Base-by-base conservation (phyloP, 345 rosid species). In the Linum usitatissimum region DNA sequence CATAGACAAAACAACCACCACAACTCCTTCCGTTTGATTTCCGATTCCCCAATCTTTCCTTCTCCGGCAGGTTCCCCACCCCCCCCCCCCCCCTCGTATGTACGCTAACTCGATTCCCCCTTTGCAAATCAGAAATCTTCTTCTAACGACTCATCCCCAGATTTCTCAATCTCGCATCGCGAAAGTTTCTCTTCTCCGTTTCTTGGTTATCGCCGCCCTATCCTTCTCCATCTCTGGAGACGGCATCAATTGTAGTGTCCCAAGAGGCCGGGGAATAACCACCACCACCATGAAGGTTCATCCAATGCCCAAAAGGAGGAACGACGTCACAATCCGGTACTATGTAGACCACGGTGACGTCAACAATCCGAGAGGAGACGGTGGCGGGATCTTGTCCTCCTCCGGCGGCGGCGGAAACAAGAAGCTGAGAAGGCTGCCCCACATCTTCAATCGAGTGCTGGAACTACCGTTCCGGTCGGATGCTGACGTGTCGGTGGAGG, bases 401-500 rank as follows among this genome's bases (percentile, higher is more conserved):
- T 67, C 79, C 5, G 54, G 30, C 20, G 82, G 79, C 30, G 77
- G 82, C 57, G 77, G 82, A 55, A 81, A 83, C 49, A 93, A 93
- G 85, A 93, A 80, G 70, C 97, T 93, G 55, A 80, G 90, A 63
- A 73, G 95, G 67, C 78, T 93, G n/a, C 99, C 97, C 55, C 99
- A 93, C 70, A 84, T 93, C 69, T 90, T 90, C 77, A 78, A 77
- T 80, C 88, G 97, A 63, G 88, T 87, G 40, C 76, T 93, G 18
- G 96, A 93, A 81, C 90, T 90, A 0, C 99, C 99, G 13, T 86
- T 93, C 69, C 74, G 92, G 73, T 83, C 97, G 9, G 90, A 90
- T 48, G 96, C 96, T 10, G 91, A 90, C 15, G 97, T 93, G 10
- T 66, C 70, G 56, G 80, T 93, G 58, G 95, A 93, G 75, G 97